Conservation (phyloP, 2,329 filamentous ascomycete species). For the Fusarium aywerte region DNA sequence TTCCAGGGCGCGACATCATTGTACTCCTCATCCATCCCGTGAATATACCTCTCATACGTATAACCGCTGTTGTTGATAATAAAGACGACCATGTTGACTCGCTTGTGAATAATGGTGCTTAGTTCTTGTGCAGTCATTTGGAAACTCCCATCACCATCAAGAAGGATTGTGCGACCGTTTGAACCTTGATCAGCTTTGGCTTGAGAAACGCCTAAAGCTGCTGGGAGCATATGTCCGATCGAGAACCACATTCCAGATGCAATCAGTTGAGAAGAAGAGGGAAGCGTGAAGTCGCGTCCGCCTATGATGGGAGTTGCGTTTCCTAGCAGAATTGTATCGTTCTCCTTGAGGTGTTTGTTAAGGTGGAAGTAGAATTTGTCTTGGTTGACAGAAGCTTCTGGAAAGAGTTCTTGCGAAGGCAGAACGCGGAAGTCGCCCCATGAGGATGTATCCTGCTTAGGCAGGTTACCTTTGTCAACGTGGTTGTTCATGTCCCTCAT, state of each 20-base stretch:
- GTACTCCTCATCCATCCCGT: constrained; percentile 10
- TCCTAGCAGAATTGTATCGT: constrained; percentile 4
- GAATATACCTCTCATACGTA: constrained; percentile 13
- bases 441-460: background rate
- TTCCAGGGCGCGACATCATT: constrained; percentile 21
- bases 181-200: background rate
- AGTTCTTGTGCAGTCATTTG: constrained; percentile 19
- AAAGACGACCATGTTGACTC: background rate
- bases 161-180: constrained; percentile 5
- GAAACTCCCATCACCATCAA: constrained; percentile 16
- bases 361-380: constrained; percentile 10
- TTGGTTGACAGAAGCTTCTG: background rate
- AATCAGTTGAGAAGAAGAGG: background rate
- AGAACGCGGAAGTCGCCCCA: constrained; percentile 2
- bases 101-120: constrained; percentile 14
- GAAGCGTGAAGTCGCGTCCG: constrained; percentile 2
- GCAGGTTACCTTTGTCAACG: accelerated
- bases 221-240: constrained; percentile 16
- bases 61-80: constrained; percentile 3
- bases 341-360: background rate
- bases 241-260: constrained; percentile 29
- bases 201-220: constrained; percentile 1
- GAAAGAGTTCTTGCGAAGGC: background rate
- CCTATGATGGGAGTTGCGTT: constrained; percentile 25
- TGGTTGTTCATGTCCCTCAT: accelerated